Evolutionary conservation across 1,139 yeast genomes (phyloP), one percentile per base, ranked within the genome.

Genomic region (Saccharomyces hybrid): DNA sequence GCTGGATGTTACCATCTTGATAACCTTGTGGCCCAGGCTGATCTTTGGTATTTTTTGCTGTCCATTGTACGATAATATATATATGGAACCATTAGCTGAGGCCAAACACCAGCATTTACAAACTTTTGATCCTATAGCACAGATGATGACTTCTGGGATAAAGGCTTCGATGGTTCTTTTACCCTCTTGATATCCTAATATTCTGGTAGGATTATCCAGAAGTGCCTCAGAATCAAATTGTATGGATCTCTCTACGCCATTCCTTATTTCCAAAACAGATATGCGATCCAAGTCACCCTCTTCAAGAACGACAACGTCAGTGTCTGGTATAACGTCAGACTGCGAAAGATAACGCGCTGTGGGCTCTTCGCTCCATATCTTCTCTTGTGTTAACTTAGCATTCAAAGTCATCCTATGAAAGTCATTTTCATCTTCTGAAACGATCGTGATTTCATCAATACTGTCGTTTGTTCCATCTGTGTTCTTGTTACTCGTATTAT

Each of bases 171-270:
- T 77, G 3, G 73, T 63, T 4, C 75, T 58, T 52, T 73, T 73
- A 7, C 82, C 81, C 42, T 71, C 64, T 14, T 70, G 64, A 31
- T 76, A 70, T 1, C 78, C 77, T 2, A 74, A 60, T 1, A 81
- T 61, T 31, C 78, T 71, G 0, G 84, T 78, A 1, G 84, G 84
- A 54, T 79, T 81, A 31, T 76, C 79, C 4, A 64, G 55, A 27
- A 66, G 55, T 5, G 70, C 70, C 1, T 62, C 65, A 7, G 57
- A 60, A 52, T 70, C 69, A 55, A 63, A 66, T 55, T 68, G 70
- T 51, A 66, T 62, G 3, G 69, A 59, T 47, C 71, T 57, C 54
- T 70, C 72, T 5, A 65, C 71, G 51, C 79, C 79, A 58, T 78
- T 79, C 44, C 80, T 70, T 14, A 78, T 71, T 60, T 78, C 81